phyloP scores from a whole-genome alignment of 495 filamentous ascomycete species.

The Penicillium canescens region DNA sequence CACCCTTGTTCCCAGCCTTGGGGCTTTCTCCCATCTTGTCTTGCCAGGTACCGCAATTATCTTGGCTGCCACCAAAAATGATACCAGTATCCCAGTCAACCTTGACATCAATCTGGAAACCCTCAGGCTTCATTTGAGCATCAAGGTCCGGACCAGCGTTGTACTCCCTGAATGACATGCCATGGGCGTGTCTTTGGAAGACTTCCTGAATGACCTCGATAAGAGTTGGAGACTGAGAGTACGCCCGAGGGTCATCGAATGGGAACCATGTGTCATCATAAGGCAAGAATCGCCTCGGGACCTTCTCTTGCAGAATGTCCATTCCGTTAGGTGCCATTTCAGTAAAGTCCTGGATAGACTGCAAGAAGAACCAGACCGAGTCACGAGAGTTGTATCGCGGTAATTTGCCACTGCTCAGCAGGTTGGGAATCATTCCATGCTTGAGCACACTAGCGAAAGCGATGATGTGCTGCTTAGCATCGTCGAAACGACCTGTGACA shows the following conservation, averaged over 20 bases:
- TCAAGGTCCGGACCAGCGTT: conserved; percentile 88
- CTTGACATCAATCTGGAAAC: conserved; percentile 86
- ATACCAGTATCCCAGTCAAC: conserved; percentile 93
- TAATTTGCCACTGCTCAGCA: conserved; percentile 80
- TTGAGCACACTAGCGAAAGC: conserved; percentile 97
- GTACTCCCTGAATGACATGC: conserved; percentile 89
- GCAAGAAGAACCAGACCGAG: conserved; percentile 96
- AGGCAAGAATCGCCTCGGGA: conserved; percentile 86
- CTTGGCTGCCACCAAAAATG: conserved; percentile 89
- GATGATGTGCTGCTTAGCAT: conserved; percentile 90
- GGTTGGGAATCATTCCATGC: conserved; percentile 98
- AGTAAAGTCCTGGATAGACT: conserved; percentile 91
- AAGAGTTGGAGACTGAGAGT: conserved; percentile 76
- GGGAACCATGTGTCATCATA: conserved; percentile 94
- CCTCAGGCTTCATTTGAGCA: conserved; percentile 88
- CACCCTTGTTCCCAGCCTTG: conserved; percentile 85
- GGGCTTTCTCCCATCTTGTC: conserved; percentile 99
- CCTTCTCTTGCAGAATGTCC: conserved; percentile 70
- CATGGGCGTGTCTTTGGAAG: conserved; percentile 84
- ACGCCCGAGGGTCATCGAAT: conserved; percentile 77
- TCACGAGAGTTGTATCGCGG: conserved; percentile 97
- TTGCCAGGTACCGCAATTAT: conserved; percentile 99
- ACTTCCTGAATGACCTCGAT: conserved; percentile 91
- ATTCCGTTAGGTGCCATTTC: conserved; percentile 79
- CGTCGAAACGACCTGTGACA: conserved; percentile 80